Base-by-base conservation (phyloP, 1,139 yeast species). In the Magnusiomyces paraingens region DNA sequence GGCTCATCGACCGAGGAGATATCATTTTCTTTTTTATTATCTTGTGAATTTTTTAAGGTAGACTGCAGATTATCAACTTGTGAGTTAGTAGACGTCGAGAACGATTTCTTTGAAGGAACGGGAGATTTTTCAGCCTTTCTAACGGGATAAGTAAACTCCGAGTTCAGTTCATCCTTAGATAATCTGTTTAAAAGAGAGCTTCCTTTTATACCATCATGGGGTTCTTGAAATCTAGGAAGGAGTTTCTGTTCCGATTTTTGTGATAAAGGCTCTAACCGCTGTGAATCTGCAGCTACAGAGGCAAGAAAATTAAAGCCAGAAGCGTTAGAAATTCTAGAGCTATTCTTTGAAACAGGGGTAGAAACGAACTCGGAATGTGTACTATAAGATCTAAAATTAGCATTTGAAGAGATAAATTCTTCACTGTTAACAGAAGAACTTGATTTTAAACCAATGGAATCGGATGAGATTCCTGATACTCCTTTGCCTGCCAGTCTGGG, bases 251-350 rank as follows among this genome's bases (percentile, higher is more conserved):
- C 15, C 6, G 42, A 39, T 10, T 15, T 41, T 22, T 43, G 21
- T 2, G 46, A 17, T 8, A 40, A 29, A 46, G 49, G 35, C 12
- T 18, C 40, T 5, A 46, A 41, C 10, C 49, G 40, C 20, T 46
- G 49, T 11, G 49, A 46, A 18, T 50, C 53, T 6, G 52, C 55
- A 2, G 55, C 55, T 18, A 53, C 55, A 5, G 48, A 21, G 6
- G 55, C 55, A 15, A 53, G 38, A 32, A 43, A 50, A 32, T 42
- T 53, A 26, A 53, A 50, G 2, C 55, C 52, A 22, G 55, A 41
- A 3, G 51, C 21, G 2, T 51, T n/a, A 17, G 21, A 15, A 15
- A 20, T 11, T 26, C 32, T 8, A 26, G 32, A 26, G 32, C 8
- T 26, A 26, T 26, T 26, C 32, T 26, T 26, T 8, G 32, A 5